Evolutionary conservation across 208 protist genomes (phyloP).

Genomic region (Leishmania turanica): DNA sequence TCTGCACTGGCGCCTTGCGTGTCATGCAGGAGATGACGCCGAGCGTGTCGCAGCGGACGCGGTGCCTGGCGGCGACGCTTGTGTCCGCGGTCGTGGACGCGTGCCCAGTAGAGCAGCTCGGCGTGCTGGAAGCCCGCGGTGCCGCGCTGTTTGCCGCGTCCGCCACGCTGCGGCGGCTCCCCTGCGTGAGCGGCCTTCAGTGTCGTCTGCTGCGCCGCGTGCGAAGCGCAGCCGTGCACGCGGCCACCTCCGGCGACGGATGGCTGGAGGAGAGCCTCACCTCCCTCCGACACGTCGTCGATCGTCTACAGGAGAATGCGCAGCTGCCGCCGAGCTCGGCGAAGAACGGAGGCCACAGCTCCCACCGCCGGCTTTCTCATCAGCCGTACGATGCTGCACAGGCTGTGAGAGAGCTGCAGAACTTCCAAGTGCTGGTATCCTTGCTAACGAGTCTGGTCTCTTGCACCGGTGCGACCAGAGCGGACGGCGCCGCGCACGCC

Average conservation of each 20-base stretch:
- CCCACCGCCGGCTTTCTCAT: neutral
- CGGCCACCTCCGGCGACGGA: slow-evolving; percentile 9
- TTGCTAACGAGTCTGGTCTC: slow-evolving; percentile 45
- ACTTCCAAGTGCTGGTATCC: slow-evolving; percentile 42
- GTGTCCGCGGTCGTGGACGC: slow-evolving; percentile 28
- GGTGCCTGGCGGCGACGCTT: slow-evolving; percentile 32
- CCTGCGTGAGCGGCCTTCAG: slow-evolving; percentile 64
- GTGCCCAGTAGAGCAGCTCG: slow-evolving; percentile 18
- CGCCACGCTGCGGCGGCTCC: slow-evolving; percentile 24
- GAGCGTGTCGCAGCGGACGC: slow-evolving; percentile 41
- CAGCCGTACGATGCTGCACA: slow-evolving; percentile 1
- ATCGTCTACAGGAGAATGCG: neutral
- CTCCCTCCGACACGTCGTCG: slow-evolving; percentile 15
- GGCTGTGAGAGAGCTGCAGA: slow-evolving; percentile 32
- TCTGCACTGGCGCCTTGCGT: slow-evolving; percentile 31
- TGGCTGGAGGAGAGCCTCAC: slow-evolving; percentile 17
- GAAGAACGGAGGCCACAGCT: neutral
- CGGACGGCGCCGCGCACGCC: neutral
- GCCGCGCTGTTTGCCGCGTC: slow-evolving; percentile 53
- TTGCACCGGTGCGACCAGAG: slow-evolving; percentile 5
- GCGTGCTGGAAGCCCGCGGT: slow-evolving; percentile 20
- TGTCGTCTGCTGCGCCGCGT: slow-evolving; percentile 56
- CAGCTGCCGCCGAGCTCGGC: neutral
- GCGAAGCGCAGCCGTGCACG: slow-evolving; percentile 16
- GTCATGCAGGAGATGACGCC: slow-evolving; percentile 39